Base-by-base conservation (phyloP, 768 basidiomycete genomes). In the Naganishia antarctica region DNA sequence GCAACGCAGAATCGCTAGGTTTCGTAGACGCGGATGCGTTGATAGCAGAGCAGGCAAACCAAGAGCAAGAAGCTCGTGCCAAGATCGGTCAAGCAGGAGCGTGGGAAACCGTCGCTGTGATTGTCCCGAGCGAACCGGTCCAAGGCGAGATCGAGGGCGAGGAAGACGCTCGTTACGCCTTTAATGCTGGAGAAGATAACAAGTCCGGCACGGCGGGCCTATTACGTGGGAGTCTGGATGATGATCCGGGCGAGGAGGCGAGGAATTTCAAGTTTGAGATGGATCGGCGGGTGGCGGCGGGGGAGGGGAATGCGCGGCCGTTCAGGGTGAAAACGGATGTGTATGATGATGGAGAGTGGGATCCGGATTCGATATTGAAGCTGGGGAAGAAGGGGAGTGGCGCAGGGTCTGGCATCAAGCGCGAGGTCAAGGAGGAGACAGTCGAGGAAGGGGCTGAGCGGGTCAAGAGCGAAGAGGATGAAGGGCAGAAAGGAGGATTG, bases 1-100 rank as follows among this genome's bases (percentile, higher is more conserved):
- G 90, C 12, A 91, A 91, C 0, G 87, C 94, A 0, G 86, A 84
- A 50, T 88, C 86, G 0, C 82, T 98, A 0, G 93, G 93, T 0
- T 87, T 84, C 70, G 80, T 71, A 11, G 92, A 94, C 71, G 87
- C 87, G 1, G 89, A 90, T 66, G 85, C 81, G 8, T 65, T 62
- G 23, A 25, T 23, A 16, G 40, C n/a, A 49, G 64, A 53, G 40
- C 21, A 41, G 44, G 43, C n/a, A 43, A 28, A 68, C 29, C 8
- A 45, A 29, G 41, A 69, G 46, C 66, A 57, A 32, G 69, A 64
- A 26, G 66, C 67, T 29, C 81, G 83, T 25, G 82, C 81, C 50
- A 83, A 80, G 15, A 84, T 89, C 71, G 91, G 90, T 13, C 78
- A 85, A 3, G 87, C 83, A 0, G 89, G 91, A 12, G 83, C 85